Conservation (phyloP, 2,329 filamentous ascomycete species). For the Metarhizium robertsii region DNA sequence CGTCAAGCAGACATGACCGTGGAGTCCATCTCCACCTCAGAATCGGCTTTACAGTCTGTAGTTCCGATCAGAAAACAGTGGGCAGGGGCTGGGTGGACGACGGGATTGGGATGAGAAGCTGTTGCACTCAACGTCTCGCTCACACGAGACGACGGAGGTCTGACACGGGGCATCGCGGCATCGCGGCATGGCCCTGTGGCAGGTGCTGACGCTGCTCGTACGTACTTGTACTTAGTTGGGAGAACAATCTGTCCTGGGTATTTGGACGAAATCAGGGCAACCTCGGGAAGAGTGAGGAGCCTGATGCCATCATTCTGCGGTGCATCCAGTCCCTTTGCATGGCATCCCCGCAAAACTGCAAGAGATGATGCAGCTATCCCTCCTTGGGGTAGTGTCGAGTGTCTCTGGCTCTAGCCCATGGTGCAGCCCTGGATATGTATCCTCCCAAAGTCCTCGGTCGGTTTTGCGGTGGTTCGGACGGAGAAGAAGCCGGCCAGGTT, state of each 20-base stretch:
- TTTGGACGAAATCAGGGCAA: neutral
- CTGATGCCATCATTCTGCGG: neutral
- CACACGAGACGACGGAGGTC: neutral
- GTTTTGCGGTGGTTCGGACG: neutral
- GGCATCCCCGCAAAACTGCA: neutral
- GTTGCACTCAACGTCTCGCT: neutral
- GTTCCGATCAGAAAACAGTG: neutral
- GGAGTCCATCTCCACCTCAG: neutral
- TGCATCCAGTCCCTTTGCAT: neutral
- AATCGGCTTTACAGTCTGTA: neutral
- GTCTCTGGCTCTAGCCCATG: neutral
- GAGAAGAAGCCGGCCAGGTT: neutral
- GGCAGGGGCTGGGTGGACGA: too few species aligned
- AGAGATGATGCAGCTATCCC: neutral
- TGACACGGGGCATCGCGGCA: neutral
- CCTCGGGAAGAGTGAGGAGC: neutral
- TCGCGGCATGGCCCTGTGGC: neutral
- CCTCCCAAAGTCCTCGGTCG: neutral
- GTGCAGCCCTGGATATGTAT: neutral
- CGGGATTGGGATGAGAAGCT: neutral
- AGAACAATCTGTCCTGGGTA: too few species aligned
- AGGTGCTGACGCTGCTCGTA: neutral
- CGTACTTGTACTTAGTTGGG: too few species aligned
- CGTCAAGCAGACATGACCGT: neutral
- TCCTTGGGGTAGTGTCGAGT: neutral